Conservation (phyloP, 2,329 filamentous ascomycete species). For the Cadophora sp. region DNA sequence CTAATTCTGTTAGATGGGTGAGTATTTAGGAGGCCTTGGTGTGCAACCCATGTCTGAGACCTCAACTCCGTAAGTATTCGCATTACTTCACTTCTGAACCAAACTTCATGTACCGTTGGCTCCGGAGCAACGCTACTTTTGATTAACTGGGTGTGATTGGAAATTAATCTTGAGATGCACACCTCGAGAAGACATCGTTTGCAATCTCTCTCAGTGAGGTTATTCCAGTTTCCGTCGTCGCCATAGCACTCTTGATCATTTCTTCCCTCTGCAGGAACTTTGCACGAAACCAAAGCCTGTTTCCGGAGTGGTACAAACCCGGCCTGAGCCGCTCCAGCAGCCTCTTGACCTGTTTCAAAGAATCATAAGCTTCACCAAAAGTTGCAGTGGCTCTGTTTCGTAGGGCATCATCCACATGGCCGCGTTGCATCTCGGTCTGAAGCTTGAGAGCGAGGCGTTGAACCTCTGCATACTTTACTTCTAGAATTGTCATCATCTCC, state of each 20-base stretch:
- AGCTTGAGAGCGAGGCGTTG: neutral
- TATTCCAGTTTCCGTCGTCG: neutral
- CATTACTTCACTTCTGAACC: neutral
- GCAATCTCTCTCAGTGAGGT: neutral
- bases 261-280: neutral
- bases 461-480: neutral
- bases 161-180: neutral
- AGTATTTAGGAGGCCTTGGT: too few species aligned
- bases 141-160: neutral
- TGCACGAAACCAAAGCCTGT: neutral
- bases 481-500: neutral
- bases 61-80: neutral
- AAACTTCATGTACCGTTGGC: neutral
- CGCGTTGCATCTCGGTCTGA: neutral
- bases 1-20: too few species aligned
- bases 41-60: too few species aligned
- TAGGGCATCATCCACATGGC: neutral
- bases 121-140: neutral
- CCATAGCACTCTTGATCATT: neutral
- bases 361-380: neutral
- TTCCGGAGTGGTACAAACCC: neutral
- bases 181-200: neutral
- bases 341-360: fast-evolving
- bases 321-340: neutral
- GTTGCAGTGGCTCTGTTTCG: neutral